Evolutionary conservation across 305 asterid species (phyloP).

Genomic region (Solanum hybrid): DNA sequence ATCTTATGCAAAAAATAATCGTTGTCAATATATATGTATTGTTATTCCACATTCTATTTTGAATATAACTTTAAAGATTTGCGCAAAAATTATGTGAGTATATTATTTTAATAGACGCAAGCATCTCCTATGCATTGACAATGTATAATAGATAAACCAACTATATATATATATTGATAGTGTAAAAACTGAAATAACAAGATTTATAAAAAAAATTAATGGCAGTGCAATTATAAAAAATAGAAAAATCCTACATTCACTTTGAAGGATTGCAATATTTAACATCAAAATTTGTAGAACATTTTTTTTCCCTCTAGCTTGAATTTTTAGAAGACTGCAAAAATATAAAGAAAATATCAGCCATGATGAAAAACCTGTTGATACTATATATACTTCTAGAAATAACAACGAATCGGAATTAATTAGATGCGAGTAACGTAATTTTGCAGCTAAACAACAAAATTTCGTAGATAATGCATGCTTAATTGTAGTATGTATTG

Average conservation of each 20-base stretch:
- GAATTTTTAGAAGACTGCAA: slow-evolving; percentile 3
- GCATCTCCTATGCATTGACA: neutral
- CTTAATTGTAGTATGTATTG: neutral
- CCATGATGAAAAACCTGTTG: neutral
- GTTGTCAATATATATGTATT: neutral
- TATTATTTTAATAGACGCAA: neutral
- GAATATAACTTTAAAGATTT: neutral
- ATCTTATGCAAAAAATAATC: neutral
- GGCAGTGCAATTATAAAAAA: neutral
- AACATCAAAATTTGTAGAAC: neutral
- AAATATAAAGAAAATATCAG: neutral
- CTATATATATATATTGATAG: no score
- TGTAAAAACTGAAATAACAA: neutral
- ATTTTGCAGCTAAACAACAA: neutral
- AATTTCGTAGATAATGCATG: neutral
- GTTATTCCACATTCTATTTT: neutral
- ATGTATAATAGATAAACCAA: neutral
- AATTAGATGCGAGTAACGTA: neutral
- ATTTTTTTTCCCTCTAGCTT: neutral
- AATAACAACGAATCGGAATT: neutral
- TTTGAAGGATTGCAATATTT: neutral
- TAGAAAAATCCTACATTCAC: neutral
- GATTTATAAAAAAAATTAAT: neutral
- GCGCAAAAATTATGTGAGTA: neutral
- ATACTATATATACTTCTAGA: neutral